Evolutionary conservation across 257 asterid genomes (phyloP).

Genomic region (Nyctanthes arbortristis): DNA sequence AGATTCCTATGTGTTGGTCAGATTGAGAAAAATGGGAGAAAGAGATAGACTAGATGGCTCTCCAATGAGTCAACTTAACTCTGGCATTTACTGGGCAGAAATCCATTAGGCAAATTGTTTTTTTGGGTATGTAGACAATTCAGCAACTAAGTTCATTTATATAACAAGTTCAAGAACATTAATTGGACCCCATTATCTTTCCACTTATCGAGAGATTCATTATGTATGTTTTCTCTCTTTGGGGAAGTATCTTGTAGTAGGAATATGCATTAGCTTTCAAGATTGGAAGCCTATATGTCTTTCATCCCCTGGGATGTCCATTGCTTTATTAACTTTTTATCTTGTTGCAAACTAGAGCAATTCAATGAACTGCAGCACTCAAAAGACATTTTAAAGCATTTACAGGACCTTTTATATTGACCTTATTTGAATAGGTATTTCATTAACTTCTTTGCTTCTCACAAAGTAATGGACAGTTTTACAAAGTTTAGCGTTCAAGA

Average conservation of each 20-base stretch:
- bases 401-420: background rate
- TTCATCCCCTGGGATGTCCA: background rate
- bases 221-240: conserved; percentile 8
- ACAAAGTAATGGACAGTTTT: background rate
- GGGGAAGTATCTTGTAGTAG: background rate
- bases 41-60: conserved; percentile 99
- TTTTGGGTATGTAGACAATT: conserved; percentile 57
- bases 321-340: conserved; percentile 16
- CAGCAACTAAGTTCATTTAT: conserved; percentile 11
- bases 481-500: background rate
- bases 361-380: conserved; percentile 1
- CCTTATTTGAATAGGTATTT: background rate
- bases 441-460: background rate
- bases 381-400: background rate
- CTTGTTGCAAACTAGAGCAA: background rate
- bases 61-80: conserved; percentile 90
- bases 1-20: conserved; percentile 99
- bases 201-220: conserved; percentile 15
- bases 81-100: conserved; percentile 97
- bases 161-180: conserved; percentile 14
- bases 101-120: conserved; percentile 92
- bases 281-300: conserved; percentile 1
- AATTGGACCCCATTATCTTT: background rate
- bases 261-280: background rate
- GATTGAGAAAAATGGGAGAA: conserved; percentile 99